These are phyloP conservation scores for Lentinula raphanica DNA, from an alignment of 768 basidiomycete genomes.

Conservation along the genomic window DNA sequence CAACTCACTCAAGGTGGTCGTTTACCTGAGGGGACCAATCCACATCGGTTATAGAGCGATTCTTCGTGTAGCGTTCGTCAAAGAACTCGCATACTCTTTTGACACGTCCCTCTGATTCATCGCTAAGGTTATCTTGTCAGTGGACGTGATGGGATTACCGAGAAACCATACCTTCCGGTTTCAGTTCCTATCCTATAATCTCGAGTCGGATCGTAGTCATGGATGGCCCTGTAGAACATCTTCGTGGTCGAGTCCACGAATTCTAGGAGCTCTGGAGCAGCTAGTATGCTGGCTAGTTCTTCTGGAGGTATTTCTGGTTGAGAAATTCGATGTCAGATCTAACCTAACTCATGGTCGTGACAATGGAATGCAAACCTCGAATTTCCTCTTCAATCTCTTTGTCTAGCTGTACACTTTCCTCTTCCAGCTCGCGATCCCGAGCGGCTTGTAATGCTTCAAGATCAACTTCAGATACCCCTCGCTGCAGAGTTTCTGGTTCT, in stretches of 20 bases:
- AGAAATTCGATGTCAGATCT: background rate
- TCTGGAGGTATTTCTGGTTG: conserved; percentile 78
- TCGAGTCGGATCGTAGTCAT: conserved; percentile 96
- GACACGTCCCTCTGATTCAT: conserved; percentile 87
- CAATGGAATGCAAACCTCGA: conserved; percentile 42
- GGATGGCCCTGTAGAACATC: conserved; percentile 90
- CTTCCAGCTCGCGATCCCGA: conserved; percentile 74
- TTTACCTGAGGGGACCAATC: conserved; percentile 98
- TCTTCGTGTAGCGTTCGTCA: conserved; percentile 87
- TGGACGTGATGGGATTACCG: background rate
- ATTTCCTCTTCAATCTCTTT: conserved; percentile 85
- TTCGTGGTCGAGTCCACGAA: conserved; percentile 95
- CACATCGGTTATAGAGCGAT: conserved; percentile 90
- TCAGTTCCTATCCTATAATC: conserved; percentile 94
- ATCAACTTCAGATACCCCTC: conserved; percentile 63
- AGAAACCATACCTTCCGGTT: conserved; percentile 60
- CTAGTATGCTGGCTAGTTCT: conserved; percentile 73
- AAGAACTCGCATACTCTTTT: conserved; percentile 93
- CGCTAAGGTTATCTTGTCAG: conserved; percentile 37
- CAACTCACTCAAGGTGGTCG: conserved; percentile 1
- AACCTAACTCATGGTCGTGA: background rate
- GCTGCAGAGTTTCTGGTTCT: conserved; percentile 71
- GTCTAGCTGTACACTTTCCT: conserved; percentile 79
- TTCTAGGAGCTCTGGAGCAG: conserved; percentile 87
- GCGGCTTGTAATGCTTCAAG: conserved; percentile 62